Conservation (phyloP, 106 monocot genomes). For the Iris macrosiphon region DNA sequence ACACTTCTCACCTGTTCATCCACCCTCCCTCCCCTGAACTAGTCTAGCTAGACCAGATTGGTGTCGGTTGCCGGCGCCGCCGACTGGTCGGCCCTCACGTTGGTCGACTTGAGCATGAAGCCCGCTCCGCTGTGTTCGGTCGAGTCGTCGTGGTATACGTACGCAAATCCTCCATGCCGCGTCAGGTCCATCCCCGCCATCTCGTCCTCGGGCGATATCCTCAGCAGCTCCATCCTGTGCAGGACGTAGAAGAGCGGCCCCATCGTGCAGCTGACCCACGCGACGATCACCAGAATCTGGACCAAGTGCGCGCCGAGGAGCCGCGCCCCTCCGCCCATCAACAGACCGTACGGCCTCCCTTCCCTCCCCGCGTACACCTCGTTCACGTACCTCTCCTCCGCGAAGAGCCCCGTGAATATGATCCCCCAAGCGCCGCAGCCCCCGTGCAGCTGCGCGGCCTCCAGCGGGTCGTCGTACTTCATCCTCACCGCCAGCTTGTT, state of each 20-base stretch:
- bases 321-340: constrained; percentile 21
- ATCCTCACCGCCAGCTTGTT: constrained; percentile 14
- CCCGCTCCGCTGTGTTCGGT: not conserved
- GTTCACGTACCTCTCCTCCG: constrained; percentile 11
- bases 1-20: too few species aligned
- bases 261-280: constrained; percentile 23
- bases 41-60: not conserved
- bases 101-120: constrained; percentile 1
- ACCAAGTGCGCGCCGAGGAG: constrained; percentile 12
- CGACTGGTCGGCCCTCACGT: not conserved
- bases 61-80: not conserved
- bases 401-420: constrained; percentile 14
- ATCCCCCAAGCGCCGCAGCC: constrained; percentile 23
- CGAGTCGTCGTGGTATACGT: constrained; percentile 1
- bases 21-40: too few species aligned
- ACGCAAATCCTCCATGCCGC: constrained; percentile 13
- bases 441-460: constrained; percentile 25
- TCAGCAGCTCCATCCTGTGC: constrained; percentile 8
- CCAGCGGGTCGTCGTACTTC: constrained; percentile 19
- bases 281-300: constrained; percentile 12
- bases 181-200: constrained; percentile 18
- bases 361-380: constrained; percentile 15
- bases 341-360: constrained; percentile 13
- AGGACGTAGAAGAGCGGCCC: constrained; percentile 9
- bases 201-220: constrained; percentile 21